Evolutionary conservation across 345 rosid genomes (phyloP), one percentile per base, ranked within the genome.

Genomic region (Atalantia buxifolia): DNA sequence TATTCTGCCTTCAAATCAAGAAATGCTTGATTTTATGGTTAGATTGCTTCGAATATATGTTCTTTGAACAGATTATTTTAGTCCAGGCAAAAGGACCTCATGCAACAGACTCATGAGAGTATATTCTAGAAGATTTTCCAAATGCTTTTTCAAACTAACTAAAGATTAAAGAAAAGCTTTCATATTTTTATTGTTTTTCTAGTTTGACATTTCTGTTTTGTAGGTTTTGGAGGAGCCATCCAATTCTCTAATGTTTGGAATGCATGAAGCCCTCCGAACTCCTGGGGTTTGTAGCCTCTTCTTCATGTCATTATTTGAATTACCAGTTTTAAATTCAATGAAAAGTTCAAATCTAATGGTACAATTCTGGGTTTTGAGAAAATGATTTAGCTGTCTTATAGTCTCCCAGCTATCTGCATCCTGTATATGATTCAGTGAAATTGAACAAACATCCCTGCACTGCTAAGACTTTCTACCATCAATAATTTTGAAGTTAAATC

Each of bases 201-300:
- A 42, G 67, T 67, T 80, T 76, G 59, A 38, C 59, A 9, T 77
- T 76, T 77, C 48, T 76, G 30, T 82, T 67, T 76, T 69, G 7
- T 75, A 92, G 96, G 89, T 85, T 66, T 83, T 83, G 78, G 97
- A 88, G 71, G 95, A 91, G 70, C 85, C 84, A 76, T 86, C 85
- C 28, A 87, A 88, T 72, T 79, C 75, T 78, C 89, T 82, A 61
- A 84, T 84, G 85, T 71, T 82, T 27, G 82, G 84, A 73, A 81
- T 76, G 82, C 89, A 80, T 30, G 91, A 86, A n/a, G 81, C 78
- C 81, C 84, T 92, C 79, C 88, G n/a, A 61, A 95, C 97, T 80
- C 98, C 98, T 61, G 94, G 88, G 97, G 98, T 93, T 75, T 72
- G 89, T 87, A 69, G 50, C 73, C 77, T 68, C 69, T 81, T 82